phyloP scores from a whole-genome alignment of 352 stramenopile species.

The Phytophthora syringae region DNA sequence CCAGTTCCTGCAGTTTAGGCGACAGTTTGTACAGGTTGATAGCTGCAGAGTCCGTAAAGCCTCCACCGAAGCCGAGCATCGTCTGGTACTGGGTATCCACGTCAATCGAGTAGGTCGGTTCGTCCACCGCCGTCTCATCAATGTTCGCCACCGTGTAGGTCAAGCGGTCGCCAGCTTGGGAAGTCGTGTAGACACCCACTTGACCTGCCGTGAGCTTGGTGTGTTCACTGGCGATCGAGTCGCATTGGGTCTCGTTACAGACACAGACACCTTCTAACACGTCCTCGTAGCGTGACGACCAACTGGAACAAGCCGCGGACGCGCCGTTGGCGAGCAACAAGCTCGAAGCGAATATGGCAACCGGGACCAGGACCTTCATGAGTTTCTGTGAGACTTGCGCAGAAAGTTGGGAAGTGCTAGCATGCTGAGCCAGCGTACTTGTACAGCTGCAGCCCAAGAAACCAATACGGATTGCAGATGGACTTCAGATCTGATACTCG shows the following conservation, averaged over 20 bases:
- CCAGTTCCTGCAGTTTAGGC: constrained; percentile 48
- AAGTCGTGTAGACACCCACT: constrained; percentile 54
- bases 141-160: constrained; percentile 32
- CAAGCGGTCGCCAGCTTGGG: constrained; percentile 49
- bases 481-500: constrained; percentile 3
- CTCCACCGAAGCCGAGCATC: constrained; percentile 83
- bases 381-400: neutral
- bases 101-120: constrained; percentile 38
- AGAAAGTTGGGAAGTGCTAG: constrained; percentile 9
- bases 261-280: constrained; percentile 58
- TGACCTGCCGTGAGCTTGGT: constrained; percentile 27
- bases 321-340: constrained; percentile 6
- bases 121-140: constrained; percentile 14
- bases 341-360: constrained; percentile 1
- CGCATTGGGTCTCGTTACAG: constrained; percentile 45
- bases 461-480: too few species aligned
- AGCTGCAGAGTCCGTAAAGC: constrained; percentile 77
- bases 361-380: constrained; percentile 28
- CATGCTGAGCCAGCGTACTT: neutral
- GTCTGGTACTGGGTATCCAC: constrained; percentile 51
- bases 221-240: constrained; percentile 37
- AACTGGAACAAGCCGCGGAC: constrained; percentile 15
- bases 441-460: too few species aligned
- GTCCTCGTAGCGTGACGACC: constrained; percentile 49
- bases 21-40: constrained; percentile 74